Conservation (phyloP, 305 asterid species). For the Rubia peregrina region DNA sequence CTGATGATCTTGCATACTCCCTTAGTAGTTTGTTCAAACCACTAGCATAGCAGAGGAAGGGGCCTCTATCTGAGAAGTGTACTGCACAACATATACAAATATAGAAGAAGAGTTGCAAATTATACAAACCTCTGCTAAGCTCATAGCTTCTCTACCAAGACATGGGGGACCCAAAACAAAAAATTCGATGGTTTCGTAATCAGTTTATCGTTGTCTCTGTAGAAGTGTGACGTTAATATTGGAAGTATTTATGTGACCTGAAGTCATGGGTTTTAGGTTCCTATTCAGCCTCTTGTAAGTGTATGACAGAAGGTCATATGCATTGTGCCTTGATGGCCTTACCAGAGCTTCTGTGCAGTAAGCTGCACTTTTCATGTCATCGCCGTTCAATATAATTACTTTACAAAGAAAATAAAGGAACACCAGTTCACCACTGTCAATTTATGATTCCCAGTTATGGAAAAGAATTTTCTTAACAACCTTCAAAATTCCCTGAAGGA, state of each 20-base stretch:
- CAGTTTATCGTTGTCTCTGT: neutral
- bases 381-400: neutral
- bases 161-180: neutral
- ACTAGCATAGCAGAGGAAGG: neutral
- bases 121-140: neutral
- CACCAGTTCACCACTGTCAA: neutral
- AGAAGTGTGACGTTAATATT: neutral
- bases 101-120: neutral
- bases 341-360: neutral
- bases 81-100: neutral
- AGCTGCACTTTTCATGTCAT: neutral
- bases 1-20: neutral
- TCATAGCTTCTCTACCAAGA: neutral
- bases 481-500: neutral
- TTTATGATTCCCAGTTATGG: neutral
- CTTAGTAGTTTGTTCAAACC: neutral
- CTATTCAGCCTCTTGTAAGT: neutral
- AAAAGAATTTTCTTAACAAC: neutral
- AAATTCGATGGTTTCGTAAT: neutral
- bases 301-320: neutral
- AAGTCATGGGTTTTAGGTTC: neutral
- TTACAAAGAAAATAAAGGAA: neutral
- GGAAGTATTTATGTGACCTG: neutral
- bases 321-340: neutral
- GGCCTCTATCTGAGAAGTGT: neutral